Evolutionary conservation across 2,329 filamentous ascomycete genomes (phyloP), one percentile per base, ranked within the genome.

Genomic region (Neofusicoccum kwambonambiense): DNA sequence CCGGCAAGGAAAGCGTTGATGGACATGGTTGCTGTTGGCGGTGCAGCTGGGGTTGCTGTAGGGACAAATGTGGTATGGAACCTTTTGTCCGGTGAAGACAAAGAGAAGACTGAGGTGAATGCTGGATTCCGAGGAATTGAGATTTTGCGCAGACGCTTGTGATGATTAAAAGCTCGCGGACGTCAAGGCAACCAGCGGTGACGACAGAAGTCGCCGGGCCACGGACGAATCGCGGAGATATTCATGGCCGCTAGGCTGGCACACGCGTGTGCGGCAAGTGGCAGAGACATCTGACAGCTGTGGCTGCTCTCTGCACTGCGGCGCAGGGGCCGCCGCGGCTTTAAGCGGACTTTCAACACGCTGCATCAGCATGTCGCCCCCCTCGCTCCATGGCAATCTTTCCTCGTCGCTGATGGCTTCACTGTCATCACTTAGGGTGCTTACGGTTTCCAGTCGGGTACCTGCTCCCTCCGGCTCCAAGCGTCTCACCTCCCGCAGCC

Each of bases 1-100:
- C 89, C 89, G 70, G 87, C 83, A 66, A 90, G 75, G 67, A 81
- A 81, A 69, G 82, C 81, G 50, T 82, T 77, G 2, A 65, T 68
- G 62, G 63, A 47, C 56, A 61, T 65, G 22, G 17, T 64, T 37
- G 11, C 31, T 13, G 19, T 64, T 13, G n/a, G 34, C n/a, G 39
- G 35, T 39, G 15, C 15, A 37, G 49, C 15, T 15, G 35, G n/a
- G 8, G 39, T 15, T 39, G 12, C 35, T 37, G 34, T 34, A 37
- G 6, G 27, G 4, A 31, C 27, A 31, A 39, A 45, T 17, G 37
- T 39, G 35, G 7, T 39, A 12, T 8, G 12, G 35, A 39, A 12
- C 7, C 8, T 5, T 5, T 39, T 39, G 35, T 39, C 12, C 11
- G 2, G 9, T 11, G 35, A 11, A 4, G 9, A 39, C 7, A 15